A percentile compares a stretch with the other conserved stretches of the same genome.
Evolutionary conservation across 257 asterid genomes (phyloP).

Genomic region (Asclepias syriaca): DNA sequence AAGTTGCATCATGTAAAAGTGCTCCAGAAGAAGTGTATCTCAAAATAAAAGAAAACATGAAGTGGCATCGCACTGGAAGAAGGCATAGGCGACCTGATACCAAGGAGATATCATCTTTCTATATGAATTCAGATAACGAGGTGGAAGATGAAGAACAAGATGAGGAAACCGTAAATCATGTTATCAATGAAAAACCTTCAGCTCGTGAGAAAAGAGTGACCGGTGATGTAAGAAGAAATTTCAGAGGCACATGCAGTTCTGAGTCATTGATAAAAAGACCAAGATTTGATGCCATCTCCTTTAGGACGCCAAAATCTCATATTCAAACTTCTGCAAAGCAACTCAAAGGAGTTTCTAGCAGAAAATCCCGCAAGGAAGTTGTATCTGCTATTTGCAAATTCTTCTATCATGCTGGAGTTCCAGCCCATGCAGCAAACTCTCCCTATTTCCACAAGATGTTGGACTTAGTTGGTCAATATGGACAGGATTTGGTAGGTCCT

Average conservation of each 20-base stretch:
- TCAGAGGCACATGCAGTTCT: conserved; percentile 45
- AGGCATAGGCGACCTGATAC: conserved; percentile 68
- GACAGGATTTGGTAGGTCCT: conserved; percentile 59
- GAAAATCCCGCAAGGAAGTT: conserved; percentile 69
- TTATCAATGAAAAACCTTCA: conserved; percentile 42
- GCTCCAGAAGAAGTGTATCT: conserved; percentile 87
- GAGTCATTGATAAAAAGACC: conserved; percentile 48
- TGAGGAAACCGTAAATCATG: conserved; percentile 40
- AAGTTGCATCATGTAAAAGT: conserved; percentile 88
- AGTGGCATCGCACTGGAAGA: conserved; percentile 93
- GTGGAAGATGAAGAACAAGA: conserved; percentile 59
- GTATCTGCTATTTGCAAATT: conserved; percentile 79
- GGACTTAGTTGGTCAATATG: conserved; percentile 70
- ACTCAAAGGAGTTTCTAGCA: conserved; percentile 45
- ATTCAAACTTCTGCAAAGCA: conserved; percentile 42
- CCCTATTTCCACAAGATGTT: conserved; percentile 81
- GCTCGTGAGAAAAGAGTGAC: conserved; percentile 50
- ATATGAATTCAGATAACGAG: conserved; percentile 63
- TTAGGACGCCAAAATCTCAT: conserved; percentile 40
- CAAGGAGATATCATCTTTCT: conserved; percentile 50
- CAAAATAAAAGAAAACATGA: conserved; percentile 86
- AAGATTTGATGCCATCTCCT: conserved; percentile 46
- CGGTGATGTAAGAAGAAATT: conserved; percentile 45
- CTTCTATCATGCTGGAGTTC: conserved; percentile 87
- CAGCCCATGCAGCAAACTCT: conserved; percentile 78